Conservation (phyloP, 2,329 filamentous ascomycete genomes). For the Corniculantispora saksenae region DNA sequence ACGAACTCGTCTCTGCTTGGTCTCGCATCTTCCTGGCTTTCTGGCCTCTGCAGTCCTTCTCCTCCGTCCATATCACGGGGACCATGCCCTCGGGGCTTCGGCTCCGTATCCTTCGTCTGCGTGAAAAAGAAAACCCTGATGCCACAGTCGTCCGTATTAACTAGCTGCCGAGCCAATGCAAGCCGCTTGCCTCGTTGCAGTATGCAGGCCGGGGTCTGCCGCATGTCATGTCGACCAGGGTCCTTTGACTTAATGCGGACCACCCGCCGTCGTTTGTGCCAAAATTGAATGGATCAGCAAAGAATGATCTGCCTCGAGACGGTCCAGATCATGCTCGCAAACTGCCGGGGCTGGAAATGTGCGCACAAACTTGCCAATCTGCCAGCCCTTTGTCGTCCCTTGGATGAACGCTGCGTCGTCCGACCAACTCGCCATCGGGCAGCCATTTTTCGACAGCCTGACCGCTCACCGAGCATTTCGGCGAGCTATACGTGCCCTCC, state of each 20-base stretch:
- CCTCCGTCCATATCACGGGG: neutral
- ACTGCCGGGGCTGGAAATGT: neutral
- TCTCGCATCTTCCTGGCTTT: neutral
- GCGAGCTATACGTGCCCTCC: neutral
- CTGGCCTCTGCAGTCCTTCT: neutral
- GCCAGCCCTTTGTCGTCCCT: too few relatives aligned
- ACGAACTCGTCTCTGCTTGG: neutral
- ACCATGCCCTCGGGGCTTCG: neutral
- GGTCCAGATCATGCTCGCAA: neutral
- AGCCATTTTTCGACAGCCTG: neutral
- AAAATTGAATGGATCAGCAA: neutral
- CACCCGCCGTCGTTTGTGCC: neutral
- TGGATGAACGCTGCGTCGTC: too few relatives aligned
- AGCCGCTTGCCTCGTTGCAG: neutral
- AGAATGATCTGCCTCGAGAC: neutral
- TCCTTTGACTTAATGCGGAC: constrained; percentile 3
- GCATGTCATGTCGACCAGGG: constrained; percentile 6
- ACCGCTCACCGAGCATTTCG: constrained; percentile 1
- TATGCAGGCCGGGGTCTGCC: constrained; percentile 4
- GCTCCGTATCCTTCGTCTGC: neutral
- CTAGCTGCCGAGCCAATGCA: constrained; percentile 1
- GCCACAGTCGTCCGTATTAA: neutral
- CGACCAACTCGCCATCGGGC: neutral
- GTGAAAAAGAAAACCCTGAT: neutral
- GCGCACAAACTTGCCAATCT: neutral